Evolutionary conservation across 2,329 filamentous ascomycete species (phyloP).

Genomic region (Microdochium paspali): DNA sequence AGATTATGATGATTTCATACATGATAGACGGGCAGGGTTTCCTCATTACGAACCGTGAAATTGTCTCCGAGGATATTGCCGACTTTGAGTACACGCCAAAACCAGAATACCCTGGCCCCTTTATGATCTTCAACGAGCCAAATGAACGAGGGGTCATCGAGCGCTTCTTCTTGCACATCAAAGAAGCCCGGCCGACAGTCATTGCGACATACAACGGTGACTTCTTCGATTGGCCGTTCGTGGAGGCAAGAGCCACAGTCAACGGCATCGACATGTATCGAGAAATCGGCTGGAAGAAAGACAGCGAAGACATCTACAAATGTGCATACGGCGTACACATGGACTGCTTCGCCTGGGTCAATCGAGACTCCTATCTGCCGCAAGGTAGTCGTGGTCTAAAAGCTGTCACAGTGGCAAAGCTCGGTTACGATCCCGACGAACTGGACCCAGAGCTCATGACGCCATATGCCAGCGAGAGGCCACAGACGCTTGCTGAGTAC

Average conservation of each 20-base stretch:
- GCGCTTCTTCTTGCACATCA: constrained; percentile 91
- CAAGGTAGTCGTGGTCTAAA: constrained; percentile 96
- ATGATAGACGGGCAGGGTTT: constrained; percentile 99
- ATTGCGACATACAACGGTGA: constrained; percentile 99
- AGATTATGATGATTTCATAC: constrained; percentile 99
- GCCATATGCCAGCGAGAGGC: constrained; percentile 77
- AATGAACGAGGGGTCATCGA: constrained; percentile 84
- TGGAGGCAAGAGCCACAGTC: constrained; percentile 85
- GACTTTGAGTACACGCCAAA: constrained; percentile 99
- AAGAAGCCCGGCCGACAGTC: constrained; percentile 86
- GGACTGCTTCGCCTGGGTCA: constrained; percentile 99
- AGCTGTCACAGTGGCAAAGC: constrained; percentile 93
- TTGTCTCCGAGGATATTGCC: constrained; percentile 92
- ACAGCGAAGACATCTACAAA: constrained; percentile 92
- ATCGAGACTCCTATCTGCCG: constrained; percentile 93
- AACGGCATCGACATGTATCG: constrained; percentile 99
- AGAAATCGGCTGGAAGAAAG: constrained; percentile 94
- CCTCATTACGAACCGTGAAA: constrained; percentile 93
- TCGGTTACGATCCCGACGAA: constrained; percentile 97
- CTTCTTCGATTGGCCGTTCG: constrained; percentile 99
- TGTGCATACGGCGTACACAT: constrained; percentile 95
- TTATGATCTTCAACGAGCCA: constrained; percentile 97
- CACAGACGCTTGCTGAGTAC: constrained; percentile 92
- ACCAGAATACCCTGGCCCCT: constrained; percentile 88
- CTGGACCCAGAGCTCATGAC: constrained; percentile 97